Evolutionary conservation across 345 rosid species (phyloP).

Genomic region (Syzygium aromaticum): DNA sequence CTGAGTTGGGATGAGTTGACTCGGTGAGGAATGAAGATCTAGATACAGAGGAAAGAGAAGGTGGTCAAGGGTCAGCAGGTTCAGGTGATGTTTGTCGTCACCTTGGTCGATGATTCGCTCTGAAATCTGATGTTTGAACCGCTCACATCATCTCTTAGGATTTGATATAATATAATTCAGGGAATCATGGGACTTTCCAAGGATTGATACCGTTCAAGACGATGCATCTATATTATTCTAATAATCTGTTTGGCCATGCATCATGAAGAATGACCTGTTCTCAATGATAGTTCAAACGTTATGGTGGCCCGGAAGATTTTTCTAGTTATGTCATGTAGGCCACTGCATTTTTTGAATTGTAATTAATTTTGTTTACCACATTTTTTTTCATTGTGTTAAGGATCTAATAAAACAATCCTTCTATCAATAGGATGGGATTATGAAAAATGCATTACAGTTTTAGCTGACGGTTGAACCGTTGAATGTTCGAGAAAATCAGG

Average conservation of each 20-base stretch:
- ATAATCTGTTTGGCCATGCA: not conserved
- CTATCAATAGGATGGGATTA: not conserved
- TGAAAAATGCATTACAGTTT: not conserved
- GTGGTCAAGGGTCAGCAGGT: not conserved
- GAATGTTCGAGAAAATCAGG: not conserved
- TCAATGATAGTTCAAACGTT: not conserved
- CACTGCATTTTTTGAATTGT: not conserved
- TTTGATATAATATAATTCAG: too few species aligned
- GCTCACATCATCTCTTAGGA: not conserved
- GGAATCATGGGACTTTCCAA: not conserved
- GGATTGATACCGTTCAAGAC: not conserved
- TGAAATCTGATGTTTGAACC: not conserved
- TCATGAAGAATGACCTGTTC: not conserved
- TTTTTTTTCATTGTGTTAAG: not conserved
- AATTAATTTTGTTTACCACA: not conserved
- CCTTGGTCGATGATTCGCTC: not conserved
- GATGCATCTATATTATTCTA: not conserved
- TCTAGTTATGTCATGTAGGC: not conserved
- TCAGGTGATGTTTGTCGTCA: not conserved
- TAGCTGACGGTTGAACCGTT: not conserved
- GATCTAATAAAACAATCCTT: not conserved
- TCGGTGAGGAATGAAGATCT: not conserved
- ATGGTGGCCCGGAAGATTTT: not conserved
- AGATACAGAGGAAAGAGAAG: not conserved
- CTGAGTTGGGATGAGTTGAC: not conserved